phyloP scores from a whole-genome alignment of 371 early-diverging fungal genomes.

The Actinomucor elegans region DNA sequence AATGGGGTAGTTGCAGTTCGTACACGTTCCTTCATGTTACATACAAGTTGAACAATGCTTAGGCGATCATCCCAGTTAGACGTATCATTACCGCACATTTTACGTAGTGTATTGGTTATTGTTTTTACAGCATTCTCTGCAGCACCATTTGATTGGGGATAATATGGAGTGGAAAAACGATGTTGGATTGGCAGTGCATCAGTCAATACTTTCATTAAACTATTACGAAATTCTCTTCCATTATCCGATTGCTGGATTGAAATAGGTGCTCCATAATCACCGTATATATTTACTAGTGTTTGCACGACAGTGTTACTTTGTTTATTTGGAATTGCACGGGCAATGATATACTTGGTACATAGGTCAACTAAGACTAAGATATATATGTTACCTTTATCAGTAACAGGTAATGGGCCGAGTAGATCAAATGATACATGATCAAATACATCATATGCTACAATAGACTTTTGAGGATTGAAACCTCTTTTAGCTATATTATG shows the following conservation, averaged over 20 bases:
- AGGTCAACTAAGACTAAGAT: neutral
- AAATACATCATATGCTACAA: neutral
- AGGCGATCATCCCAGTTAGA: conserved; percentile 25
- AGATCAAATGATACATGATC: neutral
- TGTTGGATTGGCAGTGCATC: conserved; percentile 8
- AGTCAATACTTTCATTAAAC: neutral
- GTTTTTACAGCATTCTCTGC: conserved; percentile 16
- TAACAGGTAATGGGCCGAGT: neutral
- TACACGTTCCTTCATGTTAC: neutral
- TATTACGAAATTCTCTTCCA: conserved; percentile 28
- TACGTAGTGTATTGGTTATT: conserved; percentile 4
- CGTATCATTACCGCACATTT: conserved; percentile 7
- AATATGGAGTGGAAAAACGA: neutral
- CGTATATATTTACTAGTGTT: conserved; percentile 17
- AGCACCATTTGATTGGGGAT: neutral
- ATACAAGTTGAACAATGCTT: conserved; percentile 20
- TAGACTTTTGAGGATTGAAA: neutral
- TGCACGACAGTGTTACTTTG: conserved; percentile 17
- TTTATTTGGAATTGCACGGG: conserved; percentile 21
- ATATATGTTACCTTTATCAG: neutral
- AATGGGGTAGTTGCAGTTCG: conserved; percentile 16
- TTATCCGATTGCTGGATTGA: conserved; percentile 22
- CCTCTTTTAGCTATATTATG: conserved; percentile 3
- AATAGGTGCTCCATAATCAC: conserved; percentile 22
- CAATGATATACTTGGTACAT: conserved; percentile 4